Evolutionary conservation across 352 stramenopile species (phyloP), one percentile per base, ranked within the genome.

Genomic region (Globisporangium megalacanthum): DNA sequence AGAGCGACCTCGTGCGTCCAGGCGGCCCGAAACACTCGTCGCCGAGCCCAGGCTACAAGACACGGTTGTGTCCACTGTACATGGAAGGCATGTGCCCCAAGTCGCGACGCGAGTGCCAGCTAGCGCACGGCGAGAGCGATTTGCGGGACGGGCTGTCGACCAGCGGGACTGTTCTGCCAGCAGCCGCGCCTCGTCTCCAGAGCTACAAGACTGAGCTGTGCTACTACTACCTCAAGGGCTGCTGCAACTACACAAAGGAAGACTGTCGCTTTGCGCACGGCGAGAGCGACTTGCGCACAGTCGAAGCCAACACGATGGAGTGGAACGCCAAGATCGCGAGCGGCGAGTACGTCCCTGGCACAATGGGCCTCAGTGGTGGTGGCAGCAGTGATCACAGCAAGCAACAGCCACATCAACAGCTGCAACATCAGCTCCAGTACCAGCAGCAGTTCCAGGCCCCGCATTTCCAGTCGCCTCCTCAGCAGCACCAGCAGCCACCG

Each of bases 131-230:
- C 13, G 75, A 90, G 20, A 88, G 75, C 37, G 84, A 94, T 49
- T 54, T 92, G 29, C 80, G 83, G 6, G 83, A 93, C 35, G 69
- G 71, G 1, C 57, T 73, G n/a, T 61, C 64, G 13, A 46, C 54
- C 29, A 60, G 17, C 15, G 50, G 53, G 0, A 44, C 56, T n/a
- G 44, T 88, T 33, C 70, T 72, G 15, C n/a, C 44, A 17, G 54
- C 77, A 10, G 72, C 79, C 11, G 81, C 79, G 7, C 80, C 82
- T 49, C 72, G 84, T 35, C 63, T 92, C 36, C 81, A 94, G 64
- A 94, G 84, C 62, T 94, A 94, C 77, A 94, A 94, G 80, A 94
- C 84, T 0, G 81, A 94, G 64, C 60, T 94, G 46, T 94, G 84
- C 70, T 94, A 92, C 64, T 94, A 92, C 65, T 94, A 91, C 54